Percentiles rank a stretch among this genome's conserved stretches.
Evolutionary conservation across 345 rosid species (phyloP).

Genomic region (Acer negundo): DNA sequence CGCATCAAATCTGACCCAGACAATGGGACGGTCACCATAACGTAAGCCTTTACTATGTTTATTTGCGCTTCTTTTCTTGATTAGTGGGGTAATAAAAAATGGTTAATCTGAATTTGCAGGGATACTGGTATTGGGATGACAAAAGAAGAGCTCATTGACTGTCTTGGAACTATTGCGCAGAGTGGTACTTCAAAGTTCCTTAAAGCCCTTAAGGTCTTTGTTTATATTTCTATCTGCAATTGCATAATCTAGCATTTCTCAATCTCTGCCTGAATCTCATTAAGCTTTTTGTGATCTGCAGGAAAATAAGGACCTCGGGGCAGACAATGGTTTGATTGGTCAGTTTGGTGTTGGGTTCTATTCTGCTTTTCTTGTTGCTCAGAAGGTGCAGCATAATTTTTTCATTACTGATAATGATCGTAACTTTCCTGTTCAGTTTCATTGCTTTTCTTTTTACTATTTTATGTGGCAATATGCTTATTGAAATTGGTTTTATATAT

Average conservation of each 20-base stretch:
- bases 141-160: slow-evolving; percentile 87
- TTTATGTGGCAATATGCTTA: slow-evolving; percentile 6
- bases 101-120: slow-evolving; percentile 41
- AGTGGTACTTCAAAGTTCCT: slow-evolving; percentile 96
- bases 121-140: slow-evolving; percentile 99
- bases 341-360: slow-evolving; percentile 99
- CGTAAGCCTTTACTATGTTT: slow-evolving; percentile 36
- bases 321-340: slow-evolving; percentile 87
- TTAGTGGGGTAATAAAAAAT: neutral
- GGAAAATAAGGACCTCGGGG: slow-evolving; percentile 93
- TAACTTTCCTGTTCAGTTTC: neutral
- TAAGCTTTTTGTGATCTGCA: slow-evolving; percentile 23
- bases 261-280: neutral
- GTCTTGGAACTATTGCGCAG: slow-evolving; percentile 99
- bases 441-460: neutral
- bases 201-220: slow-evolving; percentile 80
- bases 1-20: slow-evolving; percentile 88
- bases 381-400: slow-evolving; percentile 57
- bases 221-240: neutral
- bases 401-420: neutral
- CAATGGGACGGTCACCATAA: slow-evolving; percentile 82
- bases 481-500: slow-evolving; percentile 16
- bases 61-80: neutral
- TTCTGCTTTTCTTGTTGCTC: slow-evolving; percentile 96
- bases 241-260: neutral